These are phyloP conservation scores for Fusarium equiseti DNA, from an alignment of 2,329 filamentous ascomycete species.

Conservation along the genomic window DNA sequence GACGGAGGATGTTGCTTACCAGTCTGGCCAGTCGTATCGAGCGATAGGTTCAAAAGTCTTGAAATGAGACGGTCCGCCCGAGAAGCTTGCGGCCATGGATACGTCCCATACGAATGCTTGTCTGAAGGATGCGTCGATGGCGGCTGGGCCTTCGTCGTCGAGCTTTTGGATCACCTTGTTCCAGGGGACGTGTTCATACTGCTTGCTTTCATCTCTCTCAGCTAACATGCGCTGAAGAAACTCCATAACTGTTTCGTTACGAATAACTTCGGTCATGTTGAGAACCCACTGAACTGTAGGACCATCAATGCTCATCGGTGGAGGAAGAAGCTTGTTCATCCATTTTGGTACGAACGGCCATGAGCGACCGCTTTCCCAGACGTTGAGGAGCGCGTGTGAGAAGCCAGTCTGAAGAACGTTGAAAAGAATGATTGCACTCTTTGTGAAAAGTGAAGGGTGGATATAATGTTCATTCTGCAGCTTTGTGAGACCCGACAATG, in stretches of 20 bases:
- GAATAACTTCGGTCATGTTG: conserved; percentile 49
- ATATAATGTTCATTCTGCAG: conserved; percentile 43
- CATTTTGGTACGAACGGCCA: conserved; percentile 55
- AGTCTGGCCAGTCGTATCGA: conserved; percentile 55
- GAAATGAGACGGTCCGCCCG: conserved; percentile 35
- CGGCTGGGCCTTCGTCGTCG: conserved; percentile 50
- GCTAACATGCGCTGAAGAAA: conserved; percentile 47
- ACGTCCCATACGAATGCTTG: conserved; percentile 57
- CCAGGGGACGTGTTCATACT: conserved; percentile 53
- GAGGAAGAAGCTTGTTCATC: conserved; percentile 52
- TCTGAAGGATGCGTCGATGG: conserved; percentile 52
- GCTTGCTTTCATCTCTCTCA: conserved; percentile 45
- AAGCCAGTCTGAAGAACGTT: conserved; percentile 51
- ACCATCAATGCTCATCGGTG: conserved; percentile 54
- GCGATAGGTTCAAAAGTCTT: conserved; percentile 48
- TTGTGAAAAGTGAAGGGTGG: conserved; percentile 48
- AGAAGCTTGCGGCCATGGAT: conserved; percentile 48
- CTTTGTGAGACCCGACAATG: conserved; percentile 42
- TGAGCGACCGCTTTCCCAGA: conserved; percentile 52
- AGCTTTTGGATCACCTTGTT: conserved; percentile 49
- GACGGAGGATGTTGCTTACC: conserved; percentile 44
- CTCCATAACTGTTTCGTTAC: conserved; percentile 44
- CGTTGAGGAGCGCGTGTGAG: conserved; percentile 51
- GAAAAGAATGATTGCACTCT: conserved; percentile 51
- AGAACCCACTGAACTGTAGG: conserved; percentile 54